Conservation (phyloP, 176 grass and related monocot genomes). For the Rhynchospora pubera region DNA sequence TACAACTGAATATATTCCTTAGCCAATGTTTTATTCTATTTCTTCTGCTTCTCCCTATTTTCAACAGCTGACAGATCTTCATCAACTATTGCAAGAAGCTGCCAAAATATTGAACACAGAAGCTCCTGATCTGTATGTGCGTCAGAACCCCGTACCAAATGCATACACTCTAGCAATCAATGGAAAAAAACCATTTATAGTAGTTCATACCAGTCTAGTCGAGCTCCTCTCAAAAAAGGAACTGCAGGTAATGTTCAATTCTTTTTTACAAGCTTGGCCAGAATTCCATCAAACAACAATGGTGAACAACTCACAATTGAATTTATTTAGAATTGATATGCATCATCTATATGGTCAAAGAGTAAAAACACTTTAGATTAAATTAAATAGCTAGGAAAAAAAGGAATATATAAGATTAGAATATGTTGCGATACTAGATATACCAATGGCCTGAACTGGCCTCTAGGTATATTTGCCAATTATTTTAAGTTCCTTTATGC, state of each 20-base stretch:
- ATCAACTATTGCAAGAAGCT: slow-evolving; percentile 55
- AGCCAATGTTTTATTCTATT: neutral
- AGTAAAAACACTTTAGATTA: neutral
- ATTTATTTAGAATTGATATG: neutral
- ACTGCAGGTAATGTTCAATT: slow-evolving; percentile 47
- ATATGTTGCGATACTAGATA: neutral
- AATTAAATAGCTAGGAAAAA: neutral
- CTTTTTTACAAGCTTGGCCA: neutral
- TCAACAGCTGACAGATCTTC: slow-evolving; percentile 59
- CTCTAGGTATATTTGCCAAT: neutral
- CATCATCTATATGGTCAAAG: neutral
- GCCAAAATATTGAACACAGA: slow-evolving; percentile 67
- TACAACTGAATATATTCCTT: neutral
- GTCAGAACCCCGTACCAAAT: slow-evolving; percentile 82
- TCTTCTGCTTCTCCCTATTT: neutral
- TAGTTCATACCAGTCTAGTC: slow-evolving; percentile 85
- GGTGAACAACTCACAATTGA: neutral
- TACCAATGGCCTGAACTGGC: neutral
- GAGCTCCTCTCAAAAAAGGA: slow-evolving; percentile 85
- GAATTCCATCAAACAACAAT: neutral
- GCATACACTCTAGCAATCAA: slow-evolving; percentile 89
- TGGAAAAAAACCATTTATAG: slow-evolving; percentile 84
- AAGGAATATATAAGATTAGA: neutral
- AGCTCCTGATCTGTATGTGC: slow-evolving; percentile 78
- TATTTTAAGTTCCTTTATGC: neutral